Evolutionary conservation across 2,329 filamentous ascomycete genomes (phyloP).

Genomic region (Neonectria punicea): DNA sequence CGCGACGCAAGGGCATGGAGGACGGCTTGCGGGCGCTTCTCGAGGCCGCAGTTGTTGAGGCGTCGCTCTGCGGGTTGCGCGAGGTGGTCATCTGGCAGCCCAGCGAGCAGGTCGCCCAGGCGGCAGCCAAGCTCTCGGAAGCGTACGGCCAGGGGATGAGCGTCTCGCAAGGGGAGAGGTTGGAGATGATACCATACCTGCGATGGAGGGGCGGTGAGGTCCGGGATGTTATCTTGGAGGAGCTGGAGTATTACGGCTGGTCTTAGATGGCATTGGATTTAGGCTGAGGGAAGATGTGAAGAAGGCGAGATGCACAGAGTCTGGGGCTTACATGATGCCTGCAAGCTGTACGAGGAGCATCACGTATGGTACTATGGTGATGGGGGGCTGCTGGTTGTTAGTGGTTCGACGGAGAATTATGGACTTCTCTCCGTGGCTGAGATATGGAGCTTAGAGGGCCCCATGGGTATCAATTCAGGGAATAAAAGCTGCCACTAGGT

Average conservation of each 20-base stretch:
- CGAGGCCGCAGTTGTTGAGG: conserved; percentile 48
- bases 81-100: conserved; percentile 53
- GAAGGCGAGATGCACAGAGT: neutral
- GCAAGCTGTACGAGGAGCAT: neutral
- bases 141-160: conserved; percentile 50
- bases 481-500: neutral
- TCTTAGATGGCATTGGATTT: conserved; percentile 15
- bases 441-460: neutral
- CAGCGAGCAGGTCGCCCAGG: conserved; percentile 41
- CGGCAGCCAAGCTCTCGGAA: conserved; percentile 44
- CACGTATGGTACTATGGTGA: neutral
- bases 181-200: conserved; percentile 48
- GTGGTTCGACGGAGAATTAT: conserved; percentile 4
- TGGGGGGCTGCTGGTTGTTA: neutral
- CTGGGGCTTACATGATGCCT: conserved; percentile 1
- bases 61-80: conserved; percentile 43
- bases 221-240: conserved; percentile 43
- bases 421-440: neutral
- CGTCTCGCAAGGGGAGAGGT: conserved; percentile 41
- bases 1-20: conserved; percentile 37
- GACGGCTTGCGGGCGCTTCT: conserved; percentile 44
- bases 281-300: conserved; percentile 15
- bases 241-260: conserved; percentile 23
- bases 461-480: neutral
- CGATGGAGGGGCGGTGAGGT: conserved; percentile 48